Evolutionary conservation across 1,284 basidiomycete genomes (phyloP).

Genomic region (Ganoderma boninense): DNA sequence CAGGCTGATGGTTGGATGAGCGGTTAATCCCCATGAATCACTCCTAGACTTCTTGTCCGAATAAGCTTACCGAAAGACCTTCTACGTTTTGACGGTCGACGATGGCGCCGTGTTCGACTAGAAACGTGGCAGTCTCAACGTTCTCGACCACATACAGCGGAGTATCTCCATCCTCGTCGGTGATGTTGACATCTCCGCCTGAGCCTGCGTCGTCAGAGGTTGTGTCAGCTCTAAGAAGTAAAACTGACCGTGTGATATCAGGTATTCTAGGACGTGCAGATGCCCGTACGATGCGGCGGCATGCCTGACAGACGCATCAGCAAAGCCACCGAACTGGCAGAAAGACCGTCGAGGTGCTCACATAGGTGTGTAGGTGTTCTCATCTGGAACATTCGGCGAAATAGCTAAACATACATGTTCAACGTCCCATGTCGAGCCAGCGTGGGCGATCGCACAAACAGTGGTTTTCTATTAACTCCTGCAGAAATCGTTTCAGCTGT

Average conservation of each 20-base stretch:
- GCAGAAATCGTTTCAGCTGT: background rate
- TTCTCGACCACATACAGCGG: conserved; percentile 92
- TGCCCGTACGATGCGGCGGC: conserved; percentile 96
- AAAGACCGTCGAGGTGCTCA: conserved; percentile 41
- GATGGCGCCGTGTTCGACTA: conserved; percentile 84
- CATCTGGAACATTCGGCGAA: conserved; percentile 80
- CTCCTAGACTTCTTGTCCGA: background rate
- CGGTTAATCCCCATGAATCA: background rate
- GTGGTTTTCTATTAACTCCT: conserved; percentile 39
- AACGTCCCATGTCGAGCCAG: conserved; percentile 12
- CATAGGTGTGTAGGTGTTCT: conserved; percentile 90
- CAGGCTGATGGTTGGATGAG: conserved; percentile 58
- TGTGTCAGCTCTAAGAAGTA: conserved; percentile 10
- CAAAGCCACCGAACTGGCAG: background rate
- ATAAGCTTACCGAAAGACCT: conserved; percentile 74
- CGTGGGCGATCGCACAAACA: conserved; percentile 33
- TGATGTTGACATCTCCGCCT: conserved; percentile 90
- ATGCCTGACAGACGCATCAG: conserved; percentile 62
- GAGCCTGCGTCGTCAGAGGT: conserved; percentile 20
- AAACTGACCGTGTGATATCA: conserved; percentile 70
- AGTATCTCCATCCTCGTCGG: conserved; percentile 90
- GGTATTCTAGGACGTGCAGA: conserved; percentile 77
- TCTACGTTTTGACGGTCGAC: conserved; percentile 71
- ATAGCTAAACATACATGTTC: conserved; percentile 54
- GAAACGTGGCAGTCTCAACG: conserved; percentile 78